Base-by-base conservation (phyloP, 805 yeast genomes). In the Ogataea ramenticola region DNA sequence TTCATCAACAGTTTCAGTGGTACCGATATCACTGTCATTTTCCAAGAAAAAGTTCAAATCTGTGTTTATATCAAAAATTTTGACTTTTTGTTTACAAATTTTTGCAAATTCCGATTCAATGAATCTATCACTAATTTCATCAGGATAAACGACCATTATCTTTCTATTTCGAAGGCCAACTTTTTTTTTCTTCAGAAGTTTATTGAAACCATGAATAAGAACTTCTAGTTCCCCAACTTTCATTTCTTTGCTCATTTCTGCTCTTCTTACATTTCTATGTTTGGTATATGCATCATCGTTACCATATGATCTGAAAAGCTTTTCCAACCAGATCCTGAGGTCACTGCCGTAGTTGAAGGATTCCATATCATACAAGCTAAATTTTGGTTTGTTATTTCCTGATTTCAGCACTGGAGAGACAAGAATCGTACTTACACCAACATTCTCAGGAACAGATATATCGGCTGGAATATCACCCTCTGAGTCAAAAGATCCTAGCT, bases 141-240 rank as follows among this genome's bases (percentile, higher is more conserved):
- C 67, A 3, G 64, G 53, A 40, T 57, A 54, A 12, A 62, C 60
- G 31, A 61, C 20, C 9, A 61, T 29, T 10, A 52, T 39, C 22
- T 49, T 46, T 20, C 46, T 51, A 4, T 42, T 32, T 9, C 30
- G 38, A 15, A 53, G 41, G 1, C 16, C 31, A 1, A 43, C 26
- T 1, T 31, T 16, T 24, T 43, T 36, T 27, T 48, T 49, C 31
- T 54, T 54, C 21, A 50, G 11, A 4, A 57, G 40, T 44, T 56
- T 54, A n/a, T 48, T 42, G 36, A 60, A 39, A 3, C 61, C 66
- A 21, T 48, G 31, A n/a, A 56, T 46, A 2, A 60, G 38, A 17
- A 60, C 40, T 30, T 53, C 52, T 20, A 56, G 39, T 39, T 61
- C 64, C 9, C 49, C 49, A 17, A 39, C 29, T 37, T 50, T 54